Evolutionary conservation across 169 alveolate species (phyloP), one percentile per base, ranked within the genome.

Genomic region (Plasmodium cynomolgi): DNA sequence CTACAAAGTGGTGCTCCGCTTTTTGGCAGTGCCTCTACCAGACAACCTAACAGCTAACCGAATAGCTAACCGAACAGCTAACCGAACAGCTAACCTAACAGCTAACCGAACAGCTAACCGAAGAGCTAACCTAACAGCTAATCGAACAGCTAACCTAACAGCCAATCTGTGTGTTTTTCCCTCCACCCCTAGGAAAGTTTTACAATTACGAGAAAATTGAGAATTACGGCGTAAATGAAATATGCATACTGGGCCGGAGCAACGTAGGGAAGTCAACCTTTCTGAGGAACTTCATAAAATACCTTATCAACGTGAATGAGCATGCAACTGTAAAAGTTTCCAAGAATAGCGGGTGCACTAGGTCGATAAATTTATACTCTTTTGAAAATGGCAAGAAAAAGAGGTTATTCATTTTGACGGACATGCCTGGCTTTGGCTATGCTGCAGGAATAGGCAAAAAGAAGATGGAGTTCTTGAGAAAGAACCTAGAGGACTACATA

Each of bases 221-320:
- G 23, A 86, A 86, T 44, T 86, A 74, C 44, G 93, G 93, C 20
- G 93, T 86, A 5, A 86, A 86, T 44, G 93, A 86, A 86, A 86
- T 86, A 47, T 86, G 93, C 86, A 86, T 86, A 74, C 44, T 86
- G 41, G 93, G 93, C 9, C 62, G 93, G 37, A 86, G 93, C 44
- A 86, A 86, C 81, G 93, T 86, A n/a, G 93, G 93, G 41, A 86
- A 86, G 20, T 86, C 93, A 6, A 86, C 93, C n/a, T 86, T 86
- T 37, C 34, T 86, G 29, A 75, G 93, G 81, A 86, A 86, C 47
- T 86, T 86, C 23, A 86, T 86, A 71, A 86, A 79, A 71, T 86
- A 86, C 74, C 54, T 86, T 34, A 75, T 77, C 37, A 86, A 86
- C 31, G 73, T 75, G 13, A 86, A 86, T 62, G 93, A 86, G 44